A percentile compares a stretch with the other conserved stretches of the same genome.
Conservation (phyloP, 371 early-diverging fungal genomes). For the Lichtheimia hyalospora region DNA sequence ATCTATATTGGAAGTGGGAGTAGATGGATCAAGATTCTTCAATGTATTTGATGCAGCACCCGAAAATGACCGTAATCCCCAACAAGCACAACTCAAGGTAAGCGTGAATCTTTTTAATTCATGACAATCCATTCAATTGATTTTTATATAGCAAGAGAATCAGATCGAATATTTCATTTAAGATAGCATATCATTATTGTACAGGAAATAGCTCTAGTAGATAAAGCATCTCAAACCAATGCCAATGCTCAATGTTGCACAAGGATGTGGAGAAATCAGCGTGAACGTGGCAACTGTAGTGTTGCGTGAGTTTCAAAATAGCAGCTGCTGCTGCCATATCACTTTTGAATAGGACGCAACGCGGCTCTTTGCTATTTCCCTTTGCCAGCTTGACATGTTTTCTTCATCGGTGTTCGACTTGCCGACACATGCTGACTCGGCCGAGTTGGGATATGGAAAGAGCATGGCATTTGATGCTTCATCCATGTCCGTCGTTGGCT, state of each 20-base stretch:
- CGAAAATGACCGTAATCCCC: conserved; percentile 60
- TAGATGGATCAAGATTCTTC: conserved; percentile 77
- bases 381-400: conserved; percentile 24
- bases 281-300: no score
- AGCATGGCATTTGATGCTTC: conserved; percentile 32
- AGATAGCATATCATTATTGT: background rate
- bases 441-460: conserved; percentile 38
- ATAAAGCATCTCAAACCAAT: no score
- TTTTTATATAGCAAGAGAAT: conserved; percentile 8
- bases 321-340: no score
- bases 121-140: background rate
- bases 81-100: conserved; percentile 21
- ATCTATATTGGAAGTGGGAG: conserved; percentile 88
- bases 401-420: conserved; percentile 39
- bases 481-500: conserved; percentile 28
- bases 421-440: conserved; percentile 38
- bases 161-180: conserved; percentile 23
- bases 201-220: no score
- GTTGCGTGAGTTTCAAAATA: no score
- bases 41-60: conserved; percentile 92
- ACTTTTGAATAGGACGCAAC: no score
- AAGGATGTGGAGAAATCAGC: no score
- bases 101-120: background rate
- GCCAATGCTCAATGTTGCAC: no score
- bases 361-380: background rate